Evolutionary conservation across 179 eudicot species (phyloP), one percentile per base, ranked within the genome.

Genomic region (Actinidia polygama): DNA sequence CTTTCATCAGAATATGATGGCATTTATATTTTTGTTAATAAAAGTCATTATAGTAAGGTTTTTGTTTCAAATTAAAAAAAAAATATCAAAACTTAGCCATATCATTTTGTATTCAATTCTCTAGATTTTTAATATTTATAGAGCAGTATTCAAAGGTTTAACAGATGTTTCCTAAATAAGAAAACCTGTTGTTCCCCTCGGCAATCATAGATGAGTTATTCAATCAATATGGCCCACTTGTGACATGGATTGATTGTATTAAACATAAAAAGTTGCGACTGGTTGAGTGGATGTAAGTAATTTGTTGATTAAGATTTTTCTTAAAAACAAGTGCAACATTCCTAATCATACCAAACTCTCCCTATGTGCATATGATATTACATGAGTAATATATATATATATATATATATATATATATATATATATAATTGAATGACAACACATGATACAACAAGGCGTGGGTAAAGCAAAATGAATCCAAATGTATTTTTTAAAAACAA

Each of bases 201-300:
- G 11, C 4, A 59, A 77, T 77, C 44, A 58, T 77, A 23, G 30
- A 6, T 44, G 73, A 77, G 15, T 21, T 40, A 49, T 44, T 10
- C 54, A 77, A 78, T 63, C 21, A 78, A 7, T 7, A 14, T 46
- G 80, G 24, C 72, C 81, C 70, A 50, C 12, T 64, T 16, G 6
- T 47, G 30, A n/a, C 10, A 58, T 76, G 71, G 80, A 78, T 62
- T 78, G 72, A 47, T 78, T 66, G 69, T 78, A 8, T 46, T 63
- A 12, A 47, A 62, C 71, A 78, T 63, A 46, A 63, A 78, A 63
- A 78, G 66, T 8, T 12, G 19, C 19, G 16, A 40, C 36, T 61
- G 21, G 23, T 19, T 47, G 72, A 50, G 70, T 62, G 47, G 80
- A 63, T 23, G 54, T 78, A 49, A 62, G 24, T 59, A 73, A 77